These are phyloP conservation scores for Exophiala xenobiotica DNA, from an alignment of 2,329 filamentous ascomycete species.

Conservation along the genomic window DNA sequence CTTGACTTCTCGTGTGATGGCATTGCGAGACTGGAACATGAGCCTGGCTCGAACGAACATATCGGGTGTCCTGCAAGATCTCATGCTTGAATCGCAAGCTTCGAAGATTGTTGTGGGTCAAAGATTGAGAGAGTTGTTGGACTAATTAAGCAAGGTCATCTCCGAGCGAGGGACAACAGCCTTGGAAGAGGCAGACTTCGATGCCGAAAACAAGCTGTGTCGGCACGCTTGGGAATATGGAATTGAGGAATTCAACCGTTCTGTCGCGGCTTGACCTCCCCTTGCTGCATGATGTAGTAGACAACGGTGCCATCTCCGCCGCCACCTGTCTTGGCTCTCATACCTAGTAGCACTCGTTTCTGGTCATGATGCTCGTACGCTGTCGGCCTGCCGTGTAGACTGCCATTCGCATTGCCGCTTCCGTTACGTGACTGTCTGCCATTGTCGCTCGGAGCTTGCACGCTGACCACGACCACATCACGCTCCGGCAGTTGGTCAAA, in stretches of 20 bases:
- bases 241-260: slow-evolving; percentile 40
- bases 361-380: slow-evolving; percentile 41
- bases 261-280: slow-evolving; percentile 63
- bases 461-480: slow-evolving; percentile 28
- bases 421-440: slow-evolving; percentile 12
- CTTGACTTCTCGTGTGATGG: too few species aligned
- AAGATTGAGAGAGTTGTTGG: too few species aligned
- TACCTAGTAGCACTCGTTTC: slow-evolving; percentile 59
- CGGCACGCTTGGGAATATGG: too few species aligned
- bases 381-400: slow-evolving; percentile 33
- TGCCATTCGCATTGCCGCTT: slow-evolving; percentile 31
- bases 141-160: too few species aligned
- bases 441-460: slow-evolving; percentile 23
- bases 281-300: slow-evolving; percentile 66
- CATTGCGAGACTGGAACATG: too few species aligned
- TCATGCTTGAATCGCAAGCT: too few species aligned
- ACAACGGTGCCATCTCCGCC: slow-evolving; percentile 61
- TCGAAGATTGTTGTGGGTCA: too few species aligned
- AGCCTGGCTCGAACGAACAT: too few species aligned
- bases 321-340: slow-evolving; percentile 51
- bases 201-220: too few species aligned
- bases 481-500: slow-evolving; percentile 54
- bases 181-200: too few species aligned
- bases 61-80: too few species aligned
- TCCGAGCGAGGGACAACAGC: too few species aligned